These are phyloP conservation scores for Fraxinus dipetala DNA, from an alignment of 305 asterid species.

Conservation along the genomic window DNA sequence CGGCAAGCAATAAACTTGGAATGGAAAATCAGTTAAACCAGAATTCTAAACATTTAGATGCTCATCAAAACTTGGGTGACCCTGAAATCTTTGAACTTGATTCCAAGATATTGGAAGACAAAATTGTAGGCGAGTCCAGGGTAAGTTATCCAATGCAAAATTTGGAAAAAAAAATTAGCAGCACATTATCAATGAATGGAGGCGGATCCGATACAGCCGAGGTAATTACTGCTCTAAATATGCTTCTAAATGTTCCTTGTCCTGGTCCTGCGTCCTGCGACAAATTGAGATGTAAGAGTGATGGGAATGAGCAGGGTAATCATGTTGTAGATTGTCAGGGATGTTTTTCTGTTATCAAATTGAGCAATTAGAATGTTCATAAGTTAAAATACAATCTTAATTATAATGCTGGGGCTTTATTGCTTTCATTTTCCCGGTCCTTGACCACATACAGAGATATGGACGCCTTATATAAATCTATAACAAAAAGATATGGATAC, in stretches of 20 bases:
- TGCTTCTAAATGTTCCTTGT: constrained; percentile 1
- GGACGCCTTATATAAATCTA: neutral
- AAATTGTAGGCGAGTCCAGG: constrained; percentile 39
- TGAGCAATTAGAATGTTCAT: neutral
- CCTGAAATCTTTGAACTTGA: constrained; percentile 34
- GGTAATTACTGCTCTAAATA: constrained; percentile 39
- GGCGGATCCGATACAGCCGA: constrained; percentile 38
- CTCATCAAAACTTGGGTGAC: constrained; percentile 38
- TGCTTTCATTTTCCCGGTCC: neutral
- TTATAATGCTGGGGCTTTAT: neutral
- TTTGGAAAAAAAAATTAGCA: constrained; percentile 66
- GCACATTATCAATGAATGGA: constrained; percentile 42
- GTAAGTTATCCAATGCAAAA: constrained; percentile 47
- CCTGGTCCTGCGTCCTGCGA: constrained; percentile 8
- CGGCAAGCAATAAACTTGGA: constrained; percentile 39
- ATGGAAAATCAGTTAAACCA: constrained; percentile 36
- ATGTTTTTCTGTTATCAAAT: neutral
- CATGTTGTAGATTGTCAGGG: neutral
- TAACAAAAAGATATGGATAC: neutral
- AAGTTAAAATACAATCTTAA: neutral
- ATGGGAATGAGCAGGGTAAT: neutral
- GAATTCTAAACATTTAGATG: constrained; percentile 35
- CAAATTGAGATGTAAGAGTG: neutral
- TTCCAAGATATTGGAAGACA: constrained; percentile 40
- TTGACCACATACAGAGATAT: neutral